Conservation (phyloP, 2,329 filamentous ascomycete species). For the Fusarium fujikuroi region DNA sequence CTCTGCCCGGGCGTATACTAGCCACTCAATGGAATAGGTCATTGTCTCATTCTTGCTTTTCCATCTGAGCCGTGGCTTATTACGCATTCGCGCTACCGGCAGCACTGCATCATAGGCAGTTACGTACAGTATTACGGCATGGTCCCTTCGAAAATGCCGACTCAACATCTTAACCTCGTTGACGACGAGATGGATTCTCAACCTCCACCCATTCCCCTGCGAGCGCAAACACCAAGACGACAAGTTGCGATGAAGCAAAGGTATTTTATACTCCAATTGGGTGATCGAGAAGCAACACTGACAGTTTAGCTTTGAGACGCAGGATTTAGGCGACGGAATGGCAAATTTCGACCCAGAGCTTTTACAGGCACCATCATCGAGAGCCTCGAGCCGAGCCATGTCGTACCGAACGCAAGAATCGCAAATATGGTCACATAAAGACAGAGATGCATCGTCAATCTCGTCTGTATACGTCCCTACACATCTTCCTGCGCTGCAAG, state of each 20-base stretch:
- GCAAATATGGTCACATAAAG: conserved; percentile 25
- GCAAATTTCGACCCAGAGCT: conserved; percentile 8
- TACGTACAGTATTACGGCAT: background rate
- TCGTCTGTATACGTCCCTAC: conserved; percentile 30
- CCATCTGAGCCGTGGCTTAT: background rate
- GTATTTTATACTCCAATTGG: background rate
- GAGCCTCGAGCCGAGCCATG: conserved; percentile 22
- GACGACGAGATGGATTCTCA: conserved; percentile 17
- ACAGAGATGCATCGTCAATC: conserved; percentile 30
- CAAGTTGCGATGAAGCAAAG: conserved; percentile 16
- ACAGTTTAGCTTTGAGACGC: conserved; percentile 22
- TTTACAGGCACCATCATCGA: conserved; percentile 22
- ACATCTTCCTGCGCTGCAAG: conserved; percentile 31
- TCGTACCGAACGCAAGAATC: conserved; percentile 28
- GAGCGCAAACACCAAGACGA: conserved; percentile 10
- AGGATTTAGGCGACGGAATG: conserved; percentile 23
- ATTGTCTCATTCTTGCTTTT: background rate
- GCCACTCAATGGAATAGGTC: background rate
- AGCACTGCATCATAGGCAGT: background rate
- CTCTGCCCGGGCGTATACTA: background rate
- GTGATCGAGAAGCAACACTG: background rate
- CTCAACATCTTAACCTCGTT: conserved; percentile 19
- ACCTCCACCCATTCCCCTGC: conserved; percentile 11
- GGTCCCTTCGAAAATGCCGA: conserved; percentile 5
- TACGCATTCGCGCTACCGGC: background rate